These are phyloP conservation scores for Xylariales sp. DNA, from an alignment of 2,329 filamentous ascomycete genomes.

Conservation along the genomic window DNA sequence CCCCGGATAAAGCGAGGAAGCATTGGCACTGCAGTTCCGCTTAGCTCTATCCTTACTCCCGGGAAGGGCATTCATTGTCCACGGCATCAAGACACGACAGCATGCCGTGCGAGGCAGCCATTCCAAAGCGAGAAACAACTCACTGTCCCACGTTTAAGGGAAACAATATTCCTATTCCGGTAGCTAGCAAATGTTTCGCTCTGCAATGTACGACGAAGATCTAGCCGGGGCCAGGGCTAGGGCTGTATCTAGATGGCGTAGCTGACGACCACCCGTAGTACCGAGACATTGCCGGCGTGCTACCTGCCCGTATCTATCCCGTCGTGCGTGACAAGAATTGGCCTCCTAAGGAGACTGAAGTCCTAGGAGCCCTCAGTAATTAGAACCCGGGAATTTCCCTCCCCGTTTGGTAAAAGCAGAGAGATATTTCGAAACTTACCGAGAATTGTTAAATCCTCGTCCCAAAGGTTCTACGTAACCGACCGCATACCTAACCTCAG, in stretches of 20 bases:
- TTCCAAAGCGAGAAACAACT: constrained; percentile 10
- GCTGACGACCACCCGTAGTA: constrained; percentile 1
- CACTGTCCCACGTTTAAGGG: constrained; percentile 1
- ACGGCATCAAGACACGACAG: constrained; percentile 3
- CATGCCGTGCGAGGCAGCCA: constrained; percentile 1
- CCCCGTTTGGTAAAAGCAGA: too few species aligned
- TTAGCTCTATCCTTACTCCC: background rate
- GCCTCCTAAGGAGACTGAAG: too few species aligned
- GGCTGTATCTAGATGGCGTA: background rate
- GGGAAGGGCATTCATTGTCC: background rate
- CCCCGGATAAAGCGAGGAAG: background rate
- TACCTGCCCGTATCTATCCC: background rate
- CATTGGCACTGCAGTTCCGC: constrained; percentile 3
- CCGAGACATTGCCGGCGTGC: constrained; percentile 26
- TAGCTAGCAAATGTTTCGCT: background rate
- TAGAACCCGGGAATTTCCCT: too few species aligned
- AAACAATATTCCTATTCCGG: background rate
- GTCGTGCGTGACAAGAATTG: background rate
- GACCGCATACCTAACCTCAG: too few species aligned
- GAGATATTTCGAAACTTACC: too few species aligned
- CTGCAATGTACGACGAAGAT: constrained; percentile 1
- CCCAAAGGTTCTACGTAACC: too few species aligned
- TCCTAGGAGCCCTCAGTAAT: too few species aligned
- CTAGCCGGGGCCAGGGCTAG: background rate
- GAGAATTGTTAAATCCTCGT: background rate